Evolutionary conservation across 768 basidiomycete species (phyloP), one percentile per base, ranked within the genome.

Genomic region (Podaxis rugospora): DNA sequence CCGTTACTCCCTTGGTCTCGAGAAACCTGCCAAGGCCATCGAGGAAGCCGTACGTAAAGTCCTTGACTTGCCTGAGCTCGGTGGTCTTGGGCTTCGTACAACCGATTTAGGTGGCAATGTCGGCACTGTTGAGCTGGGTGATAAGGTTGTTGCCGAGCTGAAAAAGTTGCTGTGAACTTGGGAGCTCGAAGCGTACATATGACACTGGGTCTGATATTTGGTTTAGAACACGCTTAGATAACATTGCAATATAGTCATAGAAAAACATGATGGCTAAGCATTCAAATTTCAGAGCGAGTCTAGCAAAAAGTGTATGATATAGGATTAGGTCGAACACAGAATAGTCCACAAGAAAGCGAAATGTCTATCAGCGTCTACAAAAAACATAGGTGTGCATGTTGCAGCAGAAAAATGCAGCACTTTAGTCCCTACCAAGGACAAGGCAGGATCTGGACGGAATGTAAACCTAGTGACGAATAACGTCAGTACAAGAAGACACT

Each of bases 41-140:
- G 97, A 99, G 74, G 74, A 77, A 55, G 94, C 97, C n/a, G 96
- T 99, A 7, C 80, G 89, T 62, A 93, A 88, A 72, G 93, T 92
- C 25, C 78, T 99, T 11, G 96, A 99, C 71, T 76, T 78, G 9
- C 75, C 80, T 55, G 79, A 79, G 6, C 62, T 74, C 7, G 95
- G 94, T 3, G 95, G 95, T 7, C 75, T 80, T 65, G 95, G 90
- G 13, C 73, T 89, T 60, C 82, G 93, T 66, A 95, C 95, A 2
- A 86, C 84, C 35, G 97, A 99, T 74, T 78, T 99, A 47, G 91
- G 93, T 54, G 47, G 47, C 11, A 49, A 14, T 13, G 82, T 81
- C 52, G 77, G 77, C 35, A 98, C 97, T 18, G 25, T 42, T 10
- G 49, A 52, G 21, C 14, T 37, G 10, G 51, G 28, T 49, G 21